A percentile compares a stretch with the other conserved stretches of the same genome.
These are phyloP conservation scores for Hymenoscyphus linearis DNA, from an alignment of 2,329 filamentous ascomycete species.

Conservation along the genomic window DNA sequence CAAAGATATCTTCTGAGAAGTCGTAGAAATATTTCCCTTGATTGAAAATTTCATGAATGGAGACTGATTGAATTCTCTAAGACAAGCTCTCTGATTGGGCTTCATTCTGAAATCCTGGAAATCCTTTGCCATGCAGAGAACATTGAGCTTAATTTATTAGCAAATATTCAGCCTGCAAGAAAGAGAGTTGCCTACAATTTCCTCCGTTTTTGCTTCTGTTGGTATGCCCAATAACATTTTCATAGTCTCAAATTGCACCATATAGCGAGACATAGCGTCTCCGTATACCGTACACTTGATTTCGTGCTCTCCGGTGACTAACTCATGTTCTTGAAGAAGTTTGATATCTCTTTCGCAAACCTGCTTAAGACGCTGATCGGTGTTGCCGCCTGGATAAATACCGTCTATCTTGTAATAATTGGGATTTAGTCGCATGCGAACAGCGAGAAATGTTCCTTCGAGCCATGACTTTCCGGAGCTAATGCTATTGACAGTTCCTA, in stretches of 20 bases:
- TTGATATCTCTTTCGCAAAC: slow-evolving; percentile 67
- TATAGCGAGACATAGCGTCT: slow-evolving; percentile 77
- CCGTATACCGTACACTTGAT: slow-evolving; percentile 68
- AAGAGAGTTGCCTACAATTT: slow-evolving; percentile 54
- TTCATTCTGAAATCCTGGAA: slow-evolving; percentile 70
- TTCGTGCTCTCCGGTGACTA: slow-evolving; percentile 46
- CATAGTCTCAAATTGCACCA: slow-evolving; percentile 77
- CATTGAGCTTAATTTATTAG: slow-evolving; percentile 50
- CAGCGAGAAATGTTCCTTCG: slow-evolving; percentile 69
- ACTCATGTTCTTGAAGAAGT: slow-evolving; percentile 53
- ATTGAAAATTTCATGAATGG: slow-evolving; percentile 65
- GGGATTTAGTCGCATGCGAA: slow-evolving; percentile 68
- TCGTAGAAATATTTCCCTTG: slow-evolving; percentile 58
- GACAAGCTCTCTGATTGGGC: slow-evolving; percentile 60
- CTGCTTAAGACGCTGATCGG: slow-evolving; percentile 60
- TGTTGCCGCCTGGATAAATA: slow-evolving; percentile 41
- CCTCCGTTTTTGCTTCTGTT: slow-evolving; percentile 53
- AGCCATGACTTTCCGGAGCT: slow-evolving; percentile 69
- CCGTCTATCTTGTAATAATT: slow-evolving; percentile 62
- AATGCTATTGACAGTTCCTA: slow-evolving; percentile 64
- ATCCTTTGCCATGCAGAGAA: slow-evolving; percentile 63
- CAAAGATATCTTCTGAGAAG: slow-evolving; percentile 70
- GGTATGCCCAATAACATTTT: slow-evolving; percentile 59
- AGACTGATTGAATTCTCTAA: slow-evolving; percentile 67
- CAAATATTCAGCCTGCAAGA: not conserved